Evolutionary conservation across 1,139 yeast genomes (phyloP).

Genomic region (Pichia sp.): DNA sequence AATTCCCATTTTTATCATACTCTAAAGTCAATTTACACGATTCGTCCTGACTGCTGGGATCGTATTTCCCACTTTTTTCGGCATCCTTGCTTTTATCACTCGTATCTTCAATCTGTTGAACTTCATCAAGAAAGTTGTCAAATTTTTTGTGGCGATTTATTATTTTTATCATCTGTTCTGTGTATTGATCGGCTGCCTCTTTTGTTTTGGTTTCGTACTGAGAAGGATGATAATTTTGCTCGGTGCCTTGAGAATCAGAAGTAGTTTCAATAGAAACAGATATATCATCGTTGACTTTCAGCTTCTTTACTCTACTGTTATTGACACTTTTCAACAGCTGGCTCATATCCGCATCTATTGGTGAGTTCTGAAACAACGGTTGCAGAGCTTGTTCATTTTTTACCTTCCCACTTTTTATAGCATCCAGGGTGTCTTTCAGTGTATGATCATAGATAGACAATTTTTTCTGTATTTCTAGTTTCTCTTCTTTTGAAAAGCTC

Average conservation of each 20-base stretch:
- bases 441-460: constrained; percentile 26
- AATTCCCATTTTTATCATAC: constrained; percentile 3
- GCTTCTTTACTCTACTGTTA: constrained; percentile 9
- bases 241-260: not conserved
- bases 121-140: constrained; percentile 23
- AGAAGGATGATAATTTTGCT: not conserved
- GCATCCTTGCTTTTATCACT: too few relatives aligned
- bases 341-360: constrained; percentile 10
- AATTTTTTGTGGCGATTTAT: constrained; percentile 24
- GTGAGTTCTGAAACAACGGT: constrained; percentile 7
- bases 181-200: constrained; percentile 22
- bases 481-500: constrained; percentile 9
- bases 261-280: constrained; percentile 7
- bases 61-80: too few relatives aligned
- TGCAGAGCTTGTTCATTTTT: constrained; percentile 18
- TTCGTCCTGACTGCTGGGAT: not conserved
- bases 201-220: not conserved
- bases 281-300: constrained; percentile 7
- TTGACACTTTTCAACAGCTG: constrained; percentile 8
- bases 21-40: constrained; percentile 4
- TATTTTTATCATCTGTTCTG: constrained; percentile 24
- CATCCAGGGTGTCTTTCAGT: constrained; percentile 29
- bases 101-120: not conserved
- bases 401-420: constrained; percentile 30
- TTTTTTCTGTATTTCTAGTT: constrained; percentile 18